Conservation (phyloP, 306 rosid genomes). For the Cicer judaicum region DNA sequence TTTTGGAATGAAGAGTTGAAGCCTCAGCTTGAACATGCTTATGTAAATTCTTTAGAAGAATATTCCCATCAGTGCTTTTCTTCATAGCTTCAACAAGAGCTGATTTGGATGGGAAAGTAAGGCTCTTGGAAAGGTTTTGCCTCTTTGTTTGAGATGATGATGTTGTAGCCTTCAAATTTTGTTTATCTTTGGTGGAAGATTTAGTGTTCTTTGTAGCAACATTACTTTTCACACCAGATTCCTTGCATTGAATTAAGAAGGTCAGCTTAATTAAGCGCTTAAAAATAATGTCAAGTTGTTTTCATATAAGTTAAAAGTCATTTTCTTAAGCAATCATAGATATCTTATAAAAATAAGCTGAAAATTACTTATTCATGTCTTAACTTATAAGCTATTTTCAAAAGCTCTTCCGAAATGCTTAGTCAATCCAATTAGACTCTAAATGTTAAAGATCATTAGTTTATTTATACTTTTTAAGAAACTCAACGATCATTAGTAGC, state of each 20-base stretch:
- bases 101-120: slow-evolving; percentile 74
- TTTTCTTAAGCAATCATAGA: too few relatives aligned
- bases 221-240: slow-evolving; percentile 47
- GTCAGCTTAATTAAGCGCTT: too few relatives aligned
- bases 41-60: slow-evolving; percentile 50
- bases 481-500: background rate
- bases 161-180: slow-evolving; percentile 52
- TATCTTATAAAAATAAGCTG: too few relatives aligned
- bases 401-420: too few relatives aligned
- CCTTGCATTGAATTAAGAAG: slow-evolving; percentile 56
- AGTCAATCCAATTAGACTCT: too few relatives aligned
- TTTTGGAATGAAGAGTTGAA: slow-evolving; percentile 46
- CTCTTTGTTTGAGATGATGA: slow-evolving; percentile 55
- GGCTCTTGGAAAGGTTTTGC: slow-evolving; percentile 71
- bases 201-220: slow-evolving; percentile 63
- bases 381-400: too few relatives aligned
- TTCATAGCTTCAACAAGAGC: slow-evolving; percentile 58
- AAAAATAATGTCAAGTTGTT: too few relatives aligned
- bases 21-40: slow-evolving; percentile 41
- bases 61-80: slow-evolving; percentile 64
- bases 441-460: too few relatives aligned
- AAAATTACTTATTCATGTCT: too few relatives aligned
- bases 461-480: too few relatives aligned
- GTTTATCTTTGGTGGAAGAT: slow-evolving; percentile 61
- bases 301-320: too few relatives aligned